These are phyloP conservation scores for Escovopsis weberi DNA, from an alignment of 2,329 filamentous ascomycete species.

Conservation along the genomic window DNA sequence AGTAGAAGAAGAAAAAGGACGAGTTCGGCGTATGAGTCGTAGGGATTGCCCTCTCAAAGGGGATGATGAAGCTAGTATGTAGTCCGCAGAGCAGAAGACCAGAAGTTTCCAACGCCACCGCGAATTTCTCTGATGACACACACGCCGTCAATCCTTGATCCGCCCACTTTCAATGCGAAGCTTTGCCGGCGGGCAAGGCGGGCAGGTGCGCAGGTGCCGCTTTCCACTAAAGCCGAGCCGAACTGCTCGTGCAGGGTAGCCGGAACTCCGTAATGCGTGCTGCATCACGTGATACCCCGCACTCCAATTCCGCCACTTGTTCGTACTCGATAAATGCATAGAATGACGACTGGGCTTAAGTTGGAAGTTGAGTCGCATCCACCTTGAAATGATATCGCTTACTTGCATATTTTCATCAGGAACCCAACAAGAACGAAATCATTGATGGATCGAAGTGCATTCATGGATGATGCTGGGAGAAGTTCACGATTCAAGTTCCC, in stretches of 20 bases:
- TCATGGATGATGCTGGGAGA: too few species aligned
- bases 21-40: too few species aligned
- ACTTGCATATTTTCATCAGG: too few species aligned
- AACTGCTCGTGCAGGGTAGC: background rate
- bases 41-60: too few species aligned
- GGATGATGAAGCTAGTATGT: conserved; percentile 1
- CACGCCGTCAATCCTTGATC: background rate
- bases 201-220: background rate
- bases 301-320: background rate
- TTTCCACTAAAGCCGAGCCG: conserved; percentile 14
- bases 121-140: conserved; percentile 6
- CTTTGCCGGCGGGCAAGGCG: conserved; percentile 3
- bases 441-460: too few species aligned
- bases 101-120: conserved; percentile 5
- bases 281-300: conserved; percentile 4
- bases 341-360: too few species aligned
- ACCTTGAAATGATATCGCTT: too few species aligned
- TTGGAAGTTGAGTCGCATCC: too few species aligned
- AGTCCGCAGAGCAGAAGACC: background rate
- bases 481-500: too few species aligned
- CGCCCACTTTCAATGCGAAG: conserved; percentile 1
- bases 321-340: too few species aligned
- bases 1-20: too few species aligned
- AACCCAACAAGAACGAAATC: too few species aligned
- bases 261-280: conserved; percentile 14